These are phyloP conservation scores for Phoma herbarum DNA, from an alignment of 2,329 filamentous ascomycete genomes.

Conservation along the genomic window DNA sequence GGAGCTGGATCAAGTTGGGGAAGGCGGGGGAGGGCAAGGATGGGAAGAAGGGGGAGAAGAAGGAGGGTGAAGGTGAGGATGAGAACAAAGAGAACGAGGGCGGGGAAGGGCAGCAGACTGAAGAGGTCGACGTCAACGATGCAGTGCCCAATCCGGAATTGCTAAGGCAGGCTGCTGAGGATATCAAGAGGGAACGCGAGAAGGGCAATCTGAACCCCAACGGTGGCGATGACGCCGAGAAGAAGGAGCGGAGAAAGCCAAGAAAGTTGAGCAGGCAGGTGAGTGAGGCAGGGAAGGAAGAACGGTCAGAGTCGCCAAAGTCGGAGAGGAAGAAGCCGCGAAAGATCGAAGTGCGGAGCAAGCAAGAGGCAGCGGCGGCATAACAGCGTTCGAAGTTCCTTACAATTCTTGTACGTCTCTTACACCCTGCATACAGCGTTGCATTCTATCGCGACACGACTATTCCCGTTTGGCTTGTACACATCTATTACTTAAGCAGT, in stretches of 20 bases:
- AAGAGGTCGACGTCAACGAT: conserved; percentile 33
- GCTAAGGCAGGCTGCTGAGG: conserved; percentile 37
- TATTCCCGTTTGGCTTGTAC: too few relatives aligned
- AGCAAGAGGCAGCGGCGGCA: conserved; percentile 18
- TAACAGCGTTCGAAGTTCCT: neutral
- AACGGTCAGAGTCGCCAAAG: conserved; percentile 9
- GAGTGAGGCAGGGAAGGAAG: conserved; percentile 3
- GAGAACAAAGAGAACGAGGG: conserved; percentile 21
- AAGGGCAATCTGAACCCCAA: conserved; percentile 22
- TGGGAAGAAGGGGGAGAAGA: conserved; percentile 15
- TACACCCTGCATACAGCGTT: conserved; percentile 2
- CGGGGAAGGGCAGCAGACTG: conserved; percentile 2
- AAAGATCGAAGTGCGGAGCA: conserved; percentile 40
- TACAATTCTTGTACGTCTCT: neutral
- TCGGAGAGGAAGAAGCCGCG: conserved; percentile 18
- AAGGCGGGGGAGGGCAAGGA: conserved; percentile 29
- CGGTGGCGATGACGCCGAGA: conserved; percentile 16
- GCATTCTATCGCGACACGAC: neutral
- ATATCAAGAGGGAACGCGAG: conserved; percentile 30
- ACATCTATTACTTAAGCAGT: too few relatives aligned
- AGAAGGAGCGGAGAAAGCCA: conserved; percentile 15
- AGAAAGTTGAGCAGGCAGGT: conserved; percentile 23
- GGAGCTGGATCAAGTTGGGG: conserved; percentile 54
- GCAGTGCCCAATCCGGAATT: conserved; percentile 39
- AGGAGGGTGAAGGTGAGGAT: conserved; percentile 16